These are phyloP conservation scores for Sequoia sempervirens DNA, from an alignment of 75 land plant genomes.

Conservation along the genomic window DNA sequence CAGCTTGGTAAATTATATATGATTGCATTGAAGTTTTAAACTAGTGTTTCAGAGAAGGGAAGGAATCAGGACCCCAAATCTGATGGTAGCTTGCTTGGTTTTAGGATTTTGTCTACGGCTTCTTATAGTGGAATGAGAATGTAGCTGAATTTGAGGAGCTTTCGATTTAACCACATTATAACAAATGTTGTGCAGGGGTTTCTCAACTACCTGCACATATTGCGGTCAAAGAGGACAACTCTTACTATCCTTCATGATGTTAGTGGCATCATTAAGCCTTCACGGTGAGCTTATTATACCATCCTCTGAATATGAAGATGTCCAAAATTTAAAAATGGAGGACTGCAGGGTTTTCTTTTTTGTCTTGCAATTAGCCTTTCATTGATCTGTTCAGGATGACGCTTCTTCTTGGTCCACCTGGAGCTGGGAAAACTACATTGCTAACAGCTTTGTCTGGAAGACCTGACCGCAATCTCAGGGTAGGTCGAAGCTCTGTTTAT, in stretches of 20 bases:
- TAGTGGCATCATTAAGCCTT: conserved; percentile 63
- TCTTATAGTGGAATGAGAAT: background rate
- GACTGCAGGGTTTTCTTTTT: no score
- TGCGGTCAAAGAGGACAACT: conserved; percentile 40
- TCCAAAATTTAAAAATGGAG: background rate
- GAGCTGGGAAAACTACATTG: conserved; percentile 38
- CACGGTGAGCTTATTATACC: conserved; percentile 29
- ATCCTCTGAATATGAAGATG: conserved; percentile 2
- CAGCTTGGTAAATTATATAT: background rate
- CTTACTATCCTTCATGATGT: conserved; percentile 55
- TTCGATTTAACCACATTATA: background rate
- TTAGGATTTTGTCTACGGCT: background rate
- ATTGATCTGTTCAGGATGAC: background rate
- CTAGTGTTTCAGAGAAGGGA: background rate
- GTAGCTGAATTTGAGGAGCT: background rate
- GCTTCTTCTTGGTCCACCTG: conserved; percentile 40
- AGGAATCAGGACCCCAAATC: background rate
- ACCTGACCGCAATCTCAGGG: conserved; percentile 17
- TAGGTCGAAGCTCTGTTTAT: background rate
- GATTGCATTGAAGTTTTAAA: background rate
- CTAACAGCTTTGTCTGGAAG: conserved; percentile 31
- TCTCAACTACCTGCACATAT: conserved; percentile 21
- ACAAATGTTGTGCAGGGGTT: conserved; percentile 14
- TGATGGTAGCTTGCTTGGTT: background rate
- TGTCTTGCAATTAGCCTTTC: background rate